These are phyloP conservation scores for Dujonia santamariae DNA, from an alignment of 1,139 yeast species.

Conservation along the genomic window DNA sequence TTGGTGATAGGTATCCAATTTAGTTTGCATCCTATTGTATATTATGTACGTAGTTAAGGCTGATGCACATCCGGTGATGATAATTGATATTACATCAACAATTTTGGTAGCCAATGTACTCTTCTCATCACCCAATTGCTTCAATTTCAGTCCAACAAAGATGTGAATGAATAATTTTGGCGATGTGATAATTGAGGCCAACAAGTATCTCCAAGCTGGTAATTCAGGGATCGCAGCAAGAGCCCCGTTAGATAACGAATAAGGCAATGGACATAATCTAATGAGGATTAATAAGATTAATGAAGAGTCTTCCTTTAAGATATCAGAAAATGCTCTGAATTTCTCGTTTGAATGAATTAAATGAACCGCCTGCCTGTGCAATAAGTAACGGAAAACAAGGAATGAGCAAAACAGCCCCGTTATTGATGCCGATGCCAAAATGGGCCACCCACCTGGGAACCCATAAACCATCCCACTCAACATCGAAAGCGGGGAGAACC, in stretches of 20 bases:
- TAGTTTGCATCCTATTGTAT: constrained; percentile 56
- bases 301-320: constrained; percentile 61
- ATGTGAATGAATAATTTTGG: constrained; percentile 79
- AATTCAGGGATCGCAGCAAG: constrained; percentile 82
- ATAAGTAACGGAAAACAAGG: constrained; percentile 57
- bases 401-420: constrained; percentile 75
- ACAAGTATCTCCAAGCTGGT: constrained; percentile 54
- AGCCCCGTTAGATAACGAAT: constrained; percentile 89
- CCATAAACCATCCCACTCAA: constrained; percentile 85
- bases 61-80: constrained; percentile 57
- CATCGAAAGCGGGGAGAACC: constrained; percentile 69
- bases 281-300: constrained; percentile 66
- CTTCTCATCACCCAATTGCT: constrained; percentile 60
- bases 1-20: constrained; percentile 31
- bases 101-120: constrained; percentile 51
- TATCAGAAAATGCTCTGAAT: constrained; percentile 73
- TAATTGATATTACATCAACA: constrained; percentile 62
- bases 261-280: constrained; percentile 88
- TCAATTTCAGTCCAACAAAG: constrained; percentile 77
- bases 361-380: constrained; percentile 52
- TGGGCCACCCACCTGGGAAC: constrained; percentile 73
- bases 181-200: constrained; percentile 72
- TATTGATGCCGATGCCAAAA: constrained; percentile 67
- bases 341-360: constrained; percentile 54
- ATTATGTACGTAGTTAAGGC: constrained; percentile 66